A percentile compares a stretch with the other conserved stretches of the same genome.
Evolutionary conservation across 2,329 filamentous ascomycete genomes (phyloP).

Genomic region (Aspergillus tubingensis): DNA sequence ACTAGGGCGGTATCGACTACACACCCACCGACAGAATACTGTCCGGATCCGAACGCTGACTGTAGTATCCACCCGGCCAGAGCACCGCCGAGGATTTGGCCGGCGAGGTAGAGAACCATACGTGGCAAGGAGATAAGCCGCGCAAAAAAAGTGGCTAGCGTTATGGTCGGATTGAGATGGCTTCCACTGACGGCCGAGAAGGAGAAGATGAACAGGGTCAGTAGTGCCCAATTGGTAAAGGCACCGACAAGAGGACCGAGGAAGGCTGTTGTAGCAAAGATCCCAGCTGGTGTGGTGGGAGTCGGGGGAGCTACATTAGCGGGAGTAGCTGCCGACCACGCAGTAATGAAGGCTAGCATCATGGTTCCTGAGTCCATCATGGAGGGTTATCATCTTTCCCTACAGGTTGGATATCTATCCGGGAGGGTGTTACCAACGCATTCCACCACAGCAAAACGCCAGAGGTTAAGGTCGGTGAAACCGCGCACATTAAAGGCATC

Average conservation of each 20-base stretch:
- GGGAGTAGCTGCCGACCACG: slow-evolving; percentile 22
- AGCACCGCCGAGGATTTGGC: slow-evolving; percentile 50
- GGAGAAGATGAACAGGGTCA: slow-evolving; percentile 54
- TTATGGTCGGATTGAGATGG: slow-evolving; percentile 58
- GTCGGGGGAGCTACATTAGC: slow-evolving; percentile 6
- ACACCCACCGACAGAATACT: slow-evolving; percentile 43
- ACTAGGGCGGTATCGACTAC: slow-evolving; percentile 39
- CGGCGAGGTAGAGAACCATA: slow-evolving; percentile 50
- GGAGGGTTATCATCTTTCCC: background rate
- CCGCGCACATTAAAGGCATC: slow-evolving; percentile 39
- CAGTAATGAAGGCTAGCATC: slow-evolving; percentile 30
- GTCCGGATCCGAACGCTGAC: slow-evolving; percentile 28
- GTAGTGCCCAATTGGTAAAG: slow-evolving; percentile 43
- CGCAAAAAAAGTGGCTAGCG: slow-evolving; percentile 55
- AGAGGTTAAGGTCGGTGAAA: slow-evolving; percentile 39
- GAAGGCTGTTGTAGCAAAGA: slow-evolving; percentile 31
- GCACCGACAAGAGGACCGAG: slow-evolving; percentile 37
- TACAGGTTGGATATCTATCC: rapidly evolving
- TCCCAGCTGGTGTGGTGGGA: slow-evolving; percentile 20
- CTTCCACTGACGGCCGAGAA: slow-evolving; percentile 53
- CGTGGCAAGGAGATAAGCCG: slow-evolving; percentile 53
- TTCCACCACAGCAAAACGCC: slow-evolving; percentile 46
- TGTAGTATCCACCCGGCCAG: slow-evolving; percentile 49
- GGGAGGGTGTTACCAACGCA: slow-evolving; percentile 33
- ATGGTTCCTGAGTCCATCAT: slow-evolving; percentile 21